Base-by-base conservation (phyloP, 1,284 basidiomycete species). In the Heterobasidion irregulare region DNA sequence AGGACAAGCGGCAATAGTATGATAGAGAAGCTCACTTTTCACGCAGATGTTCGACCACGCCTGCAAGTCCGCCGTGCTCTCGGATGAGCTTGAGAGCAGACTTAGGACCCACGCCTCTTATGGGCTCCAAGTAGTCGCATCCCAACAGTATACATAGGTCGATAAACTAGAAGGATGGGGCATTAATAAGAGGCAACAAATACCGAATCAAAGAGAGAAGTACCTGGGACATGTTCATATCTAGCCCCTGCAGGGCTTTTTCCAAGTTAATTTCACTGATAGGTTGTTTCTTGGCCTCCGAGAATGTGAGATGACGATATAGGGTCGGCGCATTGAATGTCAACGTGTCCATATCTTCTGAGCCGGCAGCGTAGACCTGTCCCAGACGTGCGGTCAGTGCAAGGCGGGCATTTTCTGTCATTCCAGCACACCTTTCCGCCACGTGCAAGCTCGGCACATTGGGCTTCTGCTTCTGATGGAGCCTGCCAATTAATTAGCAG, bases 291-390 rank as follows among this genome's bases (percentile, higher is more conserved):
- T 97, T 95, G 32, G 94, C 94, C 68, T 99, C 97, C n/a, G 92
- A 95, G 70, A 98, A 98, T 7, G 97, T 99, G 53, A 99, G 82
- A 71, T 98, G 96, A 50, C 96, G 92, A 61, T 92, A 87, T 8
- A 99, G 78, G 53, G 97, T 87, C 0, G 96, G 95, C 0, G 96
- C 76, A 62, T 84, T 80, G 75, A 99, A 99, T 0, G 97, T 99
- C 47, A 99, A 82, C 2, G 97, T 99, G 66, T 99, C 97, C 97
- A 99, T 99, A 68, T 99, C 97, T 72, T 99, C 97, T 0, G 94
- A 98, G 6, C 97, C 97, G 5, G 95, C 95, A 0, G 92, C 97
- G 66, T 90, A 99, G 18, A 98, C 92, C 90, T 93, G 34, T 8
- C n/a, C 41, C 26, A 26, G 38, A 41, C 38, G 6, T 41, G 10